phyloP scores from a whole-genome alignment of 73 alveolate genomes.

The Diophrys appendiculata region DNA sequence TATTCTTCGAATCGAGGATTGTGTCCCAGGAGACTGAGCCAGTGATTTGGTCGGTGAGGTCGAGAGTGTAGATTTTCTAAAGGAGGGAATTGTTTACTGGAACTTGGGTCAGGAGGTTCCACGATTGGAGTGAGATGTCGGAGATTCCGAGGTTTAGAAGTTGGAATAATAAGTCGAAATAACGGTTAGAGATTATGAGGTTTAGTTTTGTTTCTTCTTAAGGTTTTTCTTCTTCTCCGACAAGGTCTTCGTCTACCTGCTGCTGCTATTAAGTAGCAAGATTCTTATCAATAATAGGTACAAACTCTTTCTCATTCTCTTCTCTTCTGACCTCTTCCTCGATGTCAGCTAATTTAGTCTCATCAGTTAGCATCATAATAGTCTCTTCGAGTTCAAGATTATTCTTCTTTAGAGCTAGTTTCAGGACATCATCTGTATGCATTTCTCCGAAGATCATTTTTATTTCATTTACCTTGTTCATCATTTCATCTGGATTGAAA shows the following conservation, averaged over 20 bases:
- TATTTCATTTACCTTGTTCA: constrained; percentile 5
- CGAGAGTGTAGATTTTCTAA: constrained; percentile 36
- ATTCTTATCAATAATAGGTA: constrained; percentile 38
- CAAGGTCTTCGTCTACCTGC: constrained; percentile 26
- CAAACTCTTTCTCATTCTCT: constrained; percentile 28
- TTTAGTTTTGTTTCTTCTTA: constrained; percentile 43
- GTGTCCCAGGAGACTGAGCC: constrained; percentile 41
- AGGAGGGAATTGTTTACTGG: constrained; percentile 65
- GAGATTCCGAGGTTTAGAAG: constrained; percentile 57
- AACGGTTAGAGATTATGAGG: constrained; percentile 51
- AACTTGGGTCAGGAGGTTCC: constrained; percentile 65
- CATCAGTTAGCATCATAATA: constrained; percentile 45
- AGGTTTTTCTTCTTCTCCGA: constrained; percentile 9
- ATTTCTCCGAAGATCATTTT: constrained; percentile 38
- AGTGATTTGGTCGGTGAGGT: constrained; percentile 13
- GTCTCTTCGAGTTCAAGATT: constrained; percentile 58
- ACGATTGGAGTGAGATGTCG: constrained; percentile 51
- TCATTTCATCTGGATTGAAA: constrained; percentile 1
- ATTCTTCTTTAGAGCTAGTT: constrained; percentile 59
- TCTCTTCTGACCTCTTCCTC: constrained; percentile 44
- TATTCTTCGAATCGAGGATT: constrained; percentile 47
- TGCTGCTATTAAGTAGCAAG: not conserved
- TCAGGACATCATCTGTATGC: constrained; percentile 20
- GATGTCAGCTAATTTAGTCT: constrained; percentile 28
- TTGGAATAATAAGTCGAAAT: constrained; percentile 64